Evolutionary conservation across 2,329 filamentous ascomycete species (phyloP).

Genomic region (Westerdykella ornata): DNA sequence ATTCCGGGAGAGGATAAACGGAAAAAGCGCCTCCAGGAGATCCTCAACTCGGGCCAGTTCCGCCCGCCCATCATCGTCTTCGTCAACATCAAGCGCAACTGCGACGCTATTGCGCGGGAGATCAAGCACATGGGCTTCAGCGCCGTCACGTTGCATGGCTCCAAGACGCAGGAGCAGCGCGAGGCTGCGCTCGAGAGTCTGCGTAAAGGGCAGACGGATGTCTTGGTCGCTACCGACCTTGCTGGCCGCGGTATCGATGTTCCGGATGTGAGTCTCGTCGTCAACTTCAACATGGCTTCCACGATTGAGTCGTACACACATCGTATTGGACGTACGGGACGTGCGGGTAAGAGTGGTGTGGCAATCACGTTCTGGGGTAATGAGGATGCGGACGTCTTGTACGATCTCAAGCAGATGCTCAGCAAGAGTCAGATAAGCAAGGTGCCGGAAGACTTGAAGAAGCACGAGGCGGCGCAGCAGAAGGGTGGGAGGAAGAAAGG

Average conservation of each 20-base stretch:
- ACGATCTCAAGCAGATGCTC: slow-evolving; percentile 93
- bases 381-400: slow-evolving; percentile 81
- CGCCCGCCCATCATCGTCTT: slow-evolving; percentile 93
- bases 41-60: slow-evolving; percentile 74
- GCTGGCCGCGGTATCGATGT: slow-evolving; percentile 98
- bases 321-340: slow-evolving; percentile 90
- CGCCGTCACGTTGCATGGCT: slow-evolving; percentile 84
- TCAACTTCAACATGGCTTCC: slow-evolving; percentile 98
- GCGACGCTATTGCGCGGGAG: slow-evolving; percentile 87
- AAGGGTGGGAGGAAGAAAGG: slow-evolving; percentile 48
- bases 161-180: slow-evolving; percentile 96
- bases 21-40: slow-evolving; percentile 92
- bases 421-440: slow-evolving; percentile 81
- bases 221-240: slow-evolving; percentile 91
- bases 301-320: slow-evolving; percentile 95
- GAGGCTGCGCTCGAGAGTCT: slow-evolving; percentile 85
- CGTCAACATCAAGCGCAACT: slow-evolving; percentile 99
- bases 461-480: slow-evolving; percentile 87
- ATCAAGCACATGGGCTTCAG: slow-evolving; percentile 92
- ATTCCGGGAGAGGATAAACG: slow-evolving; percentile 85
- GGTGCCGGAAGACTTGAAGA: slow-evolving; percentile 82
- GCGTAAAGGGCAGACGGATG: slow-evolving; percentile 70
- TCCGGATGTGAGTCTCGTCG: slow-evolving; percentile 81
- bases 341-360: slow-evolving; percentile 93
- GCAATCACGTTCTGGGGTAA: slow-evolving; percentile 91